Percentiles rank a stretch among this genome's conserved stretches.
Evolutionary conservation across 495 filamentous ascomycete species (phyloP).

Genomic region (Durotheca rogersii): DNA sequence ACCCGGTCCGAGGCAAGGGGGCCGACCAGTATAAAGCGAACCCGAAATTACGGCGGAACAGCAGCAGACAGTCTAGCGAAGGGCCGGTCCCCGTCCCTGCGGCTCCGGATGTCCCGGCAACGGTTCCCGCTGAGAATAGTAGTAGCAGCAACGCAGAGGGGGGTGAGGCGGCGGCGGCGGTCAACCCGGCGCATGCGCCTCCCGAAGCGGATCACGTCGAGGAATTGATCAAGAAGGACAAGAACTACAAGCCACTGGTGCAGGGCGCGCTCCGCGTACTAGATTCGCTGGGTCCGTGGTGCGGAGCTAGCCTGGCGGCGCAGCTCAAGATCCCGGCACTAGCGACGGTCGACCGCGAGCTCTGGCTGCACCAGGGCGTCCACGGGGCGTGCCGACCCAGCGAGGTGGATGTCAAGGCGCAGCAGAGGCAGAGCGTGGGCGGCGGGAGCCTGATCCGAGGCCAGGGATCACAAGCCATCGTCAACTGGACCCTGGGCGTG

Average conservation of each 20-base stretch:
- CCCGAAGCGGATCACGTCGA: slow-evolving; percentile 65
- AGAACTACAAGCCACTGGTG: slow-evolving; percentile 48
- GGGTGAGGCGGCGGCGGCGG: slow-evolving; percentile 13
- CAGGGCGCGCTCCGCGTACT: slow-evolving; percentile 69
- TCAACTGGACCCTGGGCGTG: slow-evolving; percentile 75
- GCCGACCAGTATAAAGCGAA: slow-evolving; percentile 57
- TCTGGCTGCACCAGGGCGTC: slow-evolving; percentile 74
- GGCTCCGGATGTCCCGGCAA: slow-evolving; percentile 7
- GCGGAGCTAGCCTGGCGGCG: slow-evolving; percentile 78
- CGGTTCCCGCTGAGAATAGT: slow-evolving; percentile 4
- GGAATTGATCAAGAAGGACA: slow-evolving; percentile 56
- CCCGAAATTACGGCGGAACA: slow-evolving; percentile 48
- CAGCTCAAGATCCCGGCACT: slow-evolving; percentile 75
- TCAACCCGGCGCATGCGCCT: slow-evolving; percentile 45
- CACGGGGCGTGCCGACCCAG: slow-evolving; percentile 65
- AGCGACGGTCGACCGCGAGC: slow-evolving; percentile 82
- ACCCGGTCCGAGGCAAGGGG: slow-evolving; percentile 63
- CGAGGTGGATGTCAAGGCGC: slow-evolving; percentile 58
- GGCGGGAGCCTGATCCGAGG: slow-evolving; percentile 55
- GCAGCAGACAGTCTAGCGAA: slow-evolving; percentile 34
- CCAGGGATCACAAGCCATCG: slow-evolving; percentile 55
- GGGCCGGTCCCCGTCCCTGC: slow-evolving; percentile 21
- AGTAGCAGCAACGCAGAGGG: slow-evolving; percentile 18
- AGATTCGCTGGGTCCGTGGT: slow-evolving; percentile 85
- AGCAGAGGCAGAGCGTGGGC: slow-evolving; percentile 61